Percentiles rank a stretch among this genome's conserved stretches.
Conservation (phyloP, 495 filamentous ascomycete species). For the Penicillium angulare region DNA sequence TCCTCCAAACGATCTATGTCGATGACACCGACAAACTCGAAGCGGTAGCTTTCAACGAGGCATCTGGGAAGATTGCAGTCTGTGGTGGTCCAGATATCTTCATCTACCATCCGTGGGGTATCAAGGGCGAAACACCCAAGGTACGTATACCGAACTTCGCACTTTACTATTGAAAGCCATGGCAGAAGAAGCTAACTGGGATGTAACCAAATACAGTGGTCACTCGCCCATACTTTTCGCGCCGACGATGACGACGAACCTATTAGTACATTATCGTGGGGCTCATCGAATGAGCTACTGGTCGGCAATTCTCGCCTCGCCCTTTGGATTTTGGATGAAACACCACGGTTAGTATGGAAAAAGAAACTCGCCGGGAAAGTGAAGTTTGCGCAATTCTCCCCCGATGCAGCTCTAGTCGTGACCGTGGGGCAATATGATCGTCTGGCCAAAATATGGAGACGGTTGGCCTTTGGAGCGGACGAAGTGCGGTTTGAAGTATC, state of each 20-base stretch:
- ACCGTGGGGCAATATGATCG: conserved; percentile 78
- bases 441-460: conserved; percentile 88
- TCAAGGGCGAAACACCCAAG: conserved; percentile 61
- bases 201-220: conserved; percentile 48
- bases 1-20: conserved; percentile 90
- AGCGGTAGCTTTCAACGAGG: conserved; percentile 74
- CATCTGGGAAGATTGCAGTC: conserved; percentile 80
- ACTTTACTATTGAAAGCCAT: not conserved
- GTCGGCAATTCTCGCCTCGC: conserved; percentile 68
- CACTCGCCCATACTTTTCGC: conserved; percentile 46
- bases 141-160: conserved; percentile 22
- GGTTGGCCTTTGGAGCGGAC: conserved; percentile 78
- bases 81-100: conserved; percentile 63
- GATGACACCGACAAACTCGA: conserved; percentile 70
- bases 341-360: conserved; percentile 64
- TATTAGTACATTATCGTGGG: conserved; percentile 78
- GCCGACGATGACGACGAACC: conserved; percentile 40
- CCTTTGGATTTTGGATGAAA: conserved; percentile 60
- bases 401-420: conserved; percentile 81
- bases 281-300: conserved; percentile 76
- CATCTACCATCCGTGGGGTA: conserved; percentile 76
- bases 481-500: conserved; percentile 86
- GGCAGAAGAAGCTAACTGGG: conserved; percentile 7
- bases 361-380: conserved; percentile 67
- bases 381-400: conserved; percentile 77